Percentiles rank a stretch among this genome's conserved stretches.
Conservation (phyloP, 192 early-diverging fungal species). For the Backusella circina region DNA sequence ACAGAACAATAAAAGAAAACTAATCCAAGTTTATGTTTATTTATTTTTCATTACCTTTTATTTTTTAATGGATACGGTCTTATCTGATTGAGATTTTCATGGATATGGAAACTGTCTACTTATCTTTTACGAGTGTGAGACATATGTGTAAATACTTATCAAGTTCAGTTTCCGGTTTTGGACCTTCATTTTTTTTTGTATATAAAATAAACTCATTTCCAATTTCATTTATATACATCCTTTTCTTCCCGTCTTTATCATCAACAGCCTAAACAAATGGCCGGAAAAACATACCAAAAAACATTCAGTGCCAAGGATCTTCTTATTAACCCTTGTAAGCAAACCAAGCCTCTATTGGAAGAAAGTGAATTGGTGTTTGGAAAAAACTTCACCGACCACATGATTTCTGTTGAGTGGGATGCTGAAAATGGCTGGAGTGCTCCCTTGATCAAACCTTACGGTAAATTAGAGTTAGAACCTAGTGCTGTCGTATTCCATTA, state of each 20-base stretch:
- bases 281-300: background rate
- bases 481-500: constrained; percentile 94
- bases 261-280: background rate
- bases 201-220: background rate
- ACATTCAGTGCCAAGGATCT: background rate
- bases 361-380: constrained; percentile 80
- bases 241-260: background rate
- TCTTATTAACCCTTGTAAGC: background rate
- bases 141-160: background rate
- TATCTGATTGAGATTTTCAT: background rate
- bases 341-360: constrained; percentile 50
- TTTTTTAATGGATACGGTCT: background rate
- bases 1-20: background rate
- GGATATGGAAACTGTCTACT: background rate
- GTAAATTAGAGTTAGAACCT: constrained; percentile 76
- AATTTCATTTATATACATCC: background rate
- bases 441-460: constrained; percentile 85
- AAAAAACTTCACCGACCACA: constrained; percentile 91
- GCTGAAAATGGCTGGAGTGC: constrained; percentile 67
- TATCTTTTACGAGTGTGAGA: background rate
- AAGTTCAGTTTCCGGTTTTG: background rate
- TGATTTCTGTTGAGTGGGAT: constrained; percentile 85
- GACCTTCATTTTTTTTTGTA: background rate
- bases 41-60: background rate
- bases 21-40: background rate